Percentiles rank a stretch among this genome's conserved stretches.
Conservation (phyloP, 495 filamentous ascomycete species). For the Penicillium dipodomyicola region DNA sequence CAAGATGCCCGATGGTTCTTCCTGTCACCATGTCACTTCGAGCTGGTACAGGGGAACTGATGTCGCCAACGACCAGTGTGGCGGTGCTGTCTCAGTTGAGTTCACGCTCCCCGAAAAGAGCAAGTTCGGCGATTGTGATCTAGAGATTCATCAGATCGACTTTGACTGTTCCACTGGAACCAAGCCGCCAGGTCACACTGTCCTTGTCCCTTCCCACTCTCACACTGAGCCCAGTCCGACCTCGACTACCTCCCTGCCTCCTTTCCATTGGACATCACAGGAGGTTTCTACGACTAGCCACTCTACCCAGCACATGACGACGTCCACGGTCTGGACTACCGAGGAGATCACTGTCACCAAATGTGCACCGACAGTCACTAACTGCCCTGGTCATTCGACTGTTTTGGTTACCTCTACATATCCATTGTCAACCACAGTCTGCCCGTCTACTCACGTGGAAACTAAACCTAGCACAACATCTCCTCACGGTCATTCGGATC, state of each 20-base stretch:
- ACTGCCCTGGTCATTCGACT: constrained; percentile 54
- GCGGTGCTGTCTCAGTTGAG: constrained; percentile 76
- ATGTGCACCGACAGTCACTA: constrained; percentile 53
- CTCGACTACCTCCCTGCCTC: constrained; percentile 8
- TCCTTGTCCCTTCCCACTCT: constrained; percentile 4
- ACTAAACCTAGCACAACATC: not conserved
- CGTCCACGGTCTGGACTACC: constrained; percentile 58
- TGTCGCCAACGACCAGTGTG: constrained; percentile 82
- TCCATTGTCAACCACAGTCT: constrained; percentile 57
- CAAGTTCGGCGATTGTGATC: constrained; percentile 54
- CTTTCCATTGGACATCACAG: not conserved
- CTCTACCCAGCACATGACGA: constrained; percentile 31
- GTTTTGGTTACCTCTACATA: constrained; percentile 51
- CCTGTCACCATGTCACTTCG: constrained; percentile 68
- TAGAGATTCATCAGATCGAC: constrained; percentile 70
- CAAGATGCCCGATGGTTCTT: constrained; percentile 71
- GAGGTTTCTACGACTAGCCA: not conserved
- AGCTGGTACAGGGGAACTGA: constrained; percentile 63
- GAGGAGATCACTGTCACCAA: constrained; percentile 54
- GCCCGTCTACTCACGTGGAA: constrained; percentile 18
- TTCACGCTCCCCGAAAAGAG: constrained; percentile 65
- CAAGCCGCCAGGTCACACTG: constrained; percentile 16
- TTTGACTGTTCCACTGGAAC: constrained; percentile 69
- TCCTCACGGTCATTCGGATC: too few relatives aligned
- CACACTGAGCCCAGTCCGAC: constrained; percentile 14